Evolutionary conservation across 495 filamentous ascomycete species (phyloP).

Genomic region (Penicillium flavigenum): DNA sequence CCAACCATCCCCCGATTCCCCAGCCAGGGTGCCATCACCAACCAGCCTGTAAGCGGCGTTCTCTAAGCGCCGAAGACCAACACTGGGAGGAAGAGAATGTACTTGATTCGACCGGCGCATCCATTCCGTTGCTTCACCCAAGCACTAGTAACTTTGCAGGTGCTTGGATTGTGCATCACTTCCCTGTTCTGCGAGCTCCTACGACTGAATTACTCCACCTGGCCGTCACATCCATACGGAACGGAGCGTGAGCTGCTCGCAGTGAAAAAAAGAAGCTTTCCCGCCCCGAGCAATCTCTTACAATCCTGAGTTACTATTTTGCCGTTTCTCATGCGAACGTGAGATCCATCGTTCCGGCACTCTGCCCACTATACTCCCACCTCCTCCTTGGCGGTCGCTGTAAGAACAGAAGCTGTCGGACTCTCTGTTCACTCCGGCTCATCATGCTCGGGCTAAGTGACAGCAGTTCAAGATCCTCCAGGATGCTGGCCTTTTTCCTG

Average conservation of each 20-base stretch:
- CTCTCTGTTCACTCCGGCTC: slow-evolving; percentile 9
- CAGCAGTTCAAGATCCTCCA: slow-evolving; percentile 2
- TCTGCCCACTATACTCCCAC: slow-evolving; percentile 10
- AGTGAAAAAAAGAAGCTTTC: slow-evolving; percentile 35
- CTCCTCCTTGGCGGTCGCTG: slow-evolving; percentile 10
- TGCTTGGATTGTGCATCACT: slow-evolving; percentile 16
- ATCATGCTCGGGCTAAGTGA: slow-evolving; percentile 21
- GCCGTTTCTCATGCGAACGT: slow-evolving; percentile 25
- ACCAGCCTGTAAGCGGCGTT: slow-evolving; percentile 23
- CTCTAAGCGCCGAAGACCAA: slow-evolving; percentile 28
- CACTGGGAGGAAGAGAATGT: slow-evolving; percentile 5
- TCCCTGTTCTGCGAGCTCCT: slow-evolving; percentile 7
- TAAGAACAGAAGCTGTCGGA: slow-evolving; percentile 11
- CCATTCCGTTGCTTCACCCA: slow-evolving; percentile 1
- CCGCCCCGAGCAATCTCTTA: slow-evolving; percentile 9
- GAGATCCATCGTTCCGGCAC: slow-evolving; percentile 18
- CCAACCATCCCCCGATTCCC: slow-evolving; percentile 13
- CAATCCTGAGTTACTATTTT: slow-evolving; percentile 5
- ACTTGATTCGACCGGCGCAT: slow-evolving; percentile 27
- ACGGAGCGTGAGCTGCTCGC: slow-evolving; percentile 9
- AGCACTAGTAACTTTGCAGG: slow-evolving; percentile 11
- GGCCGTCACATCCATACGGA: slow-evolving; percentile 19
- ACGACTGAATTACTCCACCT: slow-evolving; percentile 15
- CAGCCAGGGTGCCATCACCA: background rate
- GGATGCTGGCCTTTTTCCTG: slow-evolving; percentile 12